phyloP scores from a whole-genome alignment of 179 eudicot species.

The Spergularia azorica region DNA sequence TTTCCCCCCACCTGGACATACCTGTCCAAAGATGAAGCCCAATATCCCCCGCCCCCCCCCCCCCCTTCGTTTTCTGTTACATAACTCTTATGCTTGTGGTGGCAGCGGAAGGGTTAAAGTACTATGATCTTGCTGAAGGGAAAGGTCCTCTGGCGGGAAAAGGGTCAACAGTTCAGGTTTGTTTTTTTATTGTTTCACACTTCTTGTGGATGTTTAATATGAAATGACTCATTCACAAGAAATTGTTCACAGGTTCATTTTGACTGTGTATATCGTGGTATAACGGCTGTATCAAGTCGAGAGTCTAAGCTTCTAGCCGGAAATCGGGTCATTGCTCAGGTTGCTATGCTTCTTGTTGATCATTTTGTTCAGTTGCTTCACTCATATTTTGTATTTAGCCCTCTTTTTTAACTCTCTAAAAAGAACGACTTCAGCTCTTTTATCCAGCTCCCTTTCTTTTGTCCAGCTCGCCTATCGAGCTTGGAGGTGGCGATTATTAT shows the following conservation, averaged over 20 bases:
- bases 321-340: conserved; percentile 94
- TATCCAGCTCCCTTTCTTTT: no score
- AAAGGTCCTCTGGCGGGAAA: conserved; percentile 79
- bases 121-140: conserved; percentile 78
- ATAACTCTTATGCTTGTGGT: conserved; percentile 14
- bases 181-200: background rate
- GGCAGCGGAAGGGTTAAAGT: conserved; percentile 93
- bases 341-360: conserved; percentile 29
- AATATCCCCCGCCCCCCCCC: background rate
- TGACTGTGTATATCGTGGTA: conserved; percentile 79
- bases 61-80: background rate
- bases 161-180: conserved; percentile 90
- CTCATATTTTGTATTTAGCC: background rate
- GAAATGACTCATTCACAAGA: conserved; percentile 9
- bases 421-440: no score
- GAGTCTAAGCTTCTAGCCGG: conserved; percentile 97
- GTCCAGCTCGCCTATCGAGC: no score
- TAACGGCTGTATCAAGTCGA: conserved; percentile 90
- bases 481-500: no score
- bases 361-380: background rate
- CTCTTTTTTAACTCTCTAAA: no score
- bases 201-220: background rate
- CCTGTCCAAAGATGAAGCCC: background rate
- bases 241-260: conserved; percentile 72
- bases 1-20: no score